phyloP scores from a whole-genome alignment of 768 basidiomycete species.

The Tephrocybe sp. region DNA sequence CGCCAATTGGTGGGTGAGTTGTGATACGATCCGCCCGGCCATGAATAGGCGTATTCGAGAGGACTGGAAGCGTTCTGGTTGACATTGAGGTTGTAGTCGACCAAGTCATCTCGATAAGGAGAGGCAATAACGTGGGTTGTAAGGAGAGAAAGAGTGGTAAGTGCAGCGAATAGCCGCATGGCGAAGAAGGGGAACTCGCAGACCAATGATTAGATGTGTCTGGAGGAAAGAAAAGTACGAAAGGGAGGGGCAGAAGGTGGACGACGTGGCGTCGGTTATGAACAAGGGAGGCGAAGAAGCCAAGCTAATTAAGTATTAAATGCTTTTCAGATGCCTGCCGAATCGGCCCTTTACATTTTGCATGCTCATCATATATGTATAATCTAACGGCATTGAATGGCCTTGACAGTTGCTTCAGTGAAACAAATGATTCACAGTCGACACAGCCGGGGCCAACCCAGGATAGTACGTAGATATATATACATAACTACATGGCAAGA shows the following conservation, averaged over 20 bases:
- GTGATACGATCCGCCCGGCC: slow-evolving; percentile 68
- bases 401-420: too few relatives aligned
- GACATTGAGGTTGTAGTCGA: slow-evolving; percentile 75
- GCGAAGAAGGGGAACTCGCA: slow-evolving; percentile 8
- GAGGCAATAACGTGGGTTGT: slow-evolving; percentile 47
- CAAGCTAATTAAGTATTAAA: too few relatives aligned
- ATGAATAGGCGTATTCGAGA: slow-evolving; percentile 61
- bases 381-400: too few relatives aligned
- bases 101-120: slow-evolving; percentile 67
- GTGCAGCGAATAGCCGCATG: slow-evolving; percentile 51
- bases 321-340: too few relatives aligned
- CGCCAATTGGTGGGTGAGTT: slow-evolving; percentile 88
- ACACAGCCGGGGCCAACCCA: too few relatives aligned
- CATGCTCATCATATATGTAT: too few relatives aligned
- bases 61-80: slow-evolving; percentile 71
- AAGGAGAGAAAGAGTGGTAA: slow-evolving; percentile 39
- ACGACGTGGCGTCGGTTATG: background rate
- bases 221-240: background rate
- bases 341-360: too few relatives aligned
- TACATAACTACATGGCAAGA: too few relatives aligned
- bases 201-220: slow-evolving; percentile 7
- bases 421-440: too few relatives aligned
- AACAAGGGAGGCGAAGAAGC: slow-evolving; percentile 4
- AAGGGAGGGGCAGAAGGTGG: background rate
- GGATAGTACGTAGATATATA: too few relatives aligned